phyloP scores from a whole-genome alignment of 768 basidiomycete species.

The Boletus reticuloceps region DNA sequence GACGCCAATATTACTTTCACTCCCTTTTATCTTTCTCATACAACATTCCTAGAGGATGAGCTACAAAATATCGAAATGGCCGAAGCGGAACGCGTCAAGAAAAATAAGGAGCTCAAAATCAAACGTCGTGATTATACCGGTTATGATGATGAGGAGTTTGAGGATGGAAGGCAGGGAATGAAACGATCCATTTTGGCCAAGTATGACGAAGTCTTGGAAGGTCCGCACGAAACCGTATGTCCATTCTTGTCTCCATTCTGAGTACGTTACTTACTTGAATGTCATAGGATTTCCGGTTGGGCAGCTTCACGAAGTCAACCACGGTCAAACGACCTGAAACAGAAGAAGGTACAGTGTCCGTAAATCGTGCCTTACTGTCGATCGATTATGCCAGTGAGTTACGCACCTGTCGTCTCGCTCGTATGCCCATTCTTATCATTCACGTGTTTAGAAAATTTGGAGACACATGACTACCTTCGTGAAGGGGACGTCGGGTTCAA shows the following conservation, averaged over 20 bases:
- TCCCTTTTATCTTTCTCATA: not conserved
- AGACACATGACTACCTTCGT: slow-evolving; percentile 82
- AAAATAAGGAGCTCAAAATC: slow-evolving; percentile 81
- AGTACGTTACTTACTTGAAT: not conserved
- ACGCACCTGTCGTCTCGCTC: not conserved
- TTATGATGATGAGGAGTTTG: slow-evolving; percentile 95
- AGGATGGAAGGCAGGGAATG: slow-evolving; percentile 67
- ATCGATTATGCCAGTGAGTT: slow-evolving; percentile 89
- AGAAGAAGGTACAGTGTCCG: slow-evolving; percentile 51
- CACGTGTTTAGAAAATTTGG: slow-evolving; percentile 67
- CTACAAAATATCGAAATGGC: slow-evolving; percentile 95
- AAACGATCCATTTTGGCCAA: slow-evolving; percentile 84
- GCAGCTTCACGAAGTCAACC: slow-evolving; percentile 48
- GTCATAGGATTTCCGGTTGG: slow-evolving; percentile 82
- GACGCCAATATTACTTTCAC: not conserved
- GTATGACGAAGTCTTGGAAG: slow-evolving; percentile 90
- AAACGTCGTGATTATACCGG: slow-evolving; percentile 91
- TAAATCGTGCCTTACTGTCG: slow-evolving; percentile 78
- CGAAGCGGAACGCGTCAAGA: slow-evolving; percentile 77
- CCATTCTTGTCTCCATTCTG: slow-evolving; percentile 2
- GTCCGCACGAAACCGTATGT: slow-evolving; percentile 63
- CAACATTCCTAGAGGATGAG: slow-evolving; percentile 76
- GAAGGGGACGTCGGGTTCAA: slow-evolving; percentile 95
- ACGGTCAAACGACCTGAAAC: slow-evolving; percentile 40
- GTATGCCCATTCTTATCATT: slow-evolving; percentile 12